phyloP scores from a whole-genome alignment of 2,329 filamentous ascomycete genomes.

The Neophaeococcomyces mojaviensis region DNA sequence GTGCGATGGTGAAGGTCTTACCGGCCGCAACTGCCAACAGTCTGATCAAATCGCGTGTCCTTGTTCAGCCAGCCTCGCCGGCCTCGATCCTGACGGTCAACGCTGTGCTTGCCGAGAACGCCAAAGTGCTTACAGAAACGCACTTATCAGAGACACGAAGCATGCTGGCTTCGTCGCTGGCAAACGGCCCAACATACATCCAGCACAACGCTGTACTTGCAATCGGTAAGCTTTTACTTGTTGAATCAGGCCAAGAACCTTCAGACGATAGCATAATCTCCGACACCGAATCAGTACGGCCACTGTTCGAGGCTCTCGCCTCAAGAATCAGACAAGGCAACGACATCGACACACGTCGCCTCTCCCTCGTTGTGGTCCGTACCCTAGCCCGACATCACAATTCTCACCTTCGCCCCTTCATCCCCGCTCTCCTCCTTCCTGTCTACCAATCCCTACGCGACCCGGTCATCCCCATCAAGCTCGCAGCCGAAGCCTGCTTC shows the following conservation, averaged over 20 bases:
- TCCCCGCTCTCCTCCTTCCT: conserved; percentile 69
- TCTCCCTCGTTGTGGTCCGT: conserved; percentile 79
- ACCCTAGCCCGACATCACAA: conserved; percentile 74
- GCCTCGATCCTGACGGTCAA: conserved; percentile 82
- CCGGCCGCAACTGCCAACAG: conserved; percentile 59
- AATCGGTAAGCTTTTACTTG: conserved; percentile 20
- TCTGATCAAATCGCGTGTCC: conserved; percentile 65
- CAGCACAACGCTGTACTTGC: conserved; percentile 35
- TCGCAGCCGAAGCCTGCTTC: conserved; percentile 91
- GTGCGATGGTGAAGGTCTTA: conserved; percentile 81
- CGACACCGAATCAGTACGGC: conserved; percentile 59
- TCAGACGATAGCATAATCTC: conserved; percentile 49
- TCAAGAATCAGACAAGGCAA: conserved; percentile 68
- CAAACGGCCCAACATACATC: conserved; percentile 70
- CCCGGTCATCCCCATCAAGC: conserved; percentile 85
- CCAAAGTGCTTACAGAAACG: conserved; percentile 59
- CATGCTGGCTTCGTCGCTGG: conserved; percentile 73
- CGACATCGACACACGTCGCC: conserved; percentile 72
- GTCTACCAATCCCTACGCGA: conserved; percentile 89
- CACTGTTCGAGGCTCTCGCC: conserved; percentile 71
- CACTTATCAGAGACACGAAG: conserved; percentile 67
- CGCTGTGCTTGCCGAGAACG: conserved; percentile 74
- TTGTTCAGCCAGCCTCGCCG: conserved; percentile 66
- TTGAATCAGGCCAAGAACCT: conserved; percentile 37
- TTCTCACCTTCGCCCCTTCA: conserved; percentile 64